Base-by-base conservation (phyloP, 495 filamentous ascomycete species). In the Annulohypoxylon moriforme region DNA sequence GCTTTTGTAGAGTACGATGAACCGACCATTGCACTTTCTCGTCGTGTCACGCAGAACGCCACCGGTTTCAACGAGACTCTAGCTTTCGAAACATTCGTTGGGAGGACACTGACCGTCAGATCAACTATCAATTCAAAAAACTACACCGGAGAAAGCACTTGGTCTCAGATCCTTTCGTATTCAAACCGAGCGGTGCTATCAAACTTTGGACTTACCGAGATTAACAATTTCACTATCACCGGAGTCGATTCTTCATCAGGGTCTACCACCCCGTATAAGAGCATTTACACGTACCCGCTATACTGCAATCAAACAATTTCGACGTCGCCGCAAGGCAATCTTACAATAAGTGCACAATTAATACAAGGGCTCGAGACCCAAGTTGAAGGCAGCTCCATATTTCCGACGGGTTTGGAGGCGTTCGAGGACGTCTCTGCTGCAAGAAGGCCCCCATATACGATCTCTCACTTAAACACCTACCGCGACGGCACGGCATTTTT, bases 261-360 rank as follows among this genome's bases (percentile, higher is more conserved):
- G 1, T 61, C 66, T 29, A 69, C 76, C 4, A 80, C 44, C 31
- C 68, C n/a, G 14, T 85, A 83, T 64, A 62, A 75, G 36, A 68
- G 83, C 11, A 75, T 70, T 1, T 93, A 91, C 77, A 72, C 71
- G 1, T 93, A 93, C 71, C 91, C 91, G 0, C 67, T 94, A 3
- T 80, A 78, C 40, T 87, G 88, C 8, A 89, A 90, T 60, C 83
- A 84, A 2, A 82, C 85, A 4, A 90, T 87, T 72, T 62, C 64
- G 13, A 73, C 81, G 11, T 76, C 80, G 0, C 40, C 79, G 3
- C 72, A 78, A 27, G 86, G 86, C 4, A 87, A 87, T 55, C 76
- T 89, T 46, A 81, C 84, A n/a, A 89, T 94, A 49, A 80, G 82
- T 56, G 91, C 86, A 1, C 79, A 77, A 42, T 75, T 94, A 25